Conservation (phyloP, 345 rosid genomes). For the Sisymbrium altissimum region DNA sequence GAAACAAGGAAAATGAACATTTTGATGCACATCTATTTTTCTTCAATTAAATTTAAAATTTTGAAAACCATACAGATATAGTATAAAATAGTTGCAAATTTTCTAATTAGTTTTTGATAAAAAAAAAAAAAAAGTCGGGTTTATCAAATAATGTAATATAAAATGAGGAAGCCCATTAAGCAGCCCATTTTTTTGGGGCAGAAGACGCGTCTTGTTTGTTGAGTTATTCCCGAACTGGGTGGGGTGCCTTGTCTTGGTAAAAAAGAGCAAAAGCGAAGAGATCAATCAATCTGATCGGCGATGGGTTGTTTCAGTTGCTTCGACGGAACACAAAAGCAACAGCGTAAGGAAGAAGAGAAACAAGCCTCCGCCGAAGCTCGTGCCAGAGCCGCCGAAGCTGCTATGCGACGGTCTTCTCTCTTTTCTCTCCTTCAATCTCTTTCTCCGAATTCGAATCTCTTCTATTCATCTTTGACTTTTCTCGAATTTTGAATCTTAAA, state of each 20-base stretch:
- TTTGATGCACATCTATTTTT: no score
- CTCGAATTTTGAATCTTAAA: background rate
- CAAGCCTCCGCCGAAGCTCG: conserved; percentile 87
- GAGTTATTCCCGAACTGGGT: no score
- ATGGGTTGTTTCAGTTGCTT: conserved; percentile 82
- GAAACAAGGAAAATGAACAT: no score
- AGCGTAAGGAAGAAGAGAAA: conserved; percentile 65
- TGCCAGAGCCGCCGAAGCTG: conserved; percentile 96
- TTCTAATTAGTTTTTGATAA: no score
- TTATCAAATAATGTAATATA: background rate
- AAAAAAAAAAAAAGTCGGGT: background rate
- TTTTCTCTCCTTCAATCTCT: background rate
- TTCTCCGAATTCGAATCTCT: background rate
- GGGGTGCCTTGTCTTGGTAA: conserved; percentile 12
- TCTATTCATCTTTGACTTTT: background rate
- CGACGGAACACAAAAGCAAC: conserved; percentile 52
- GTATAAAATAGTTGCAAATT: no score
- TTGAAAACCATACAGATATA: no score
- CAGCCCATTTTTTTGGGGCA: background rate
- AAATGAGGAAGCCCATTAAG: background rate
- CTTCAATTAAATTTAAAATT: no score
- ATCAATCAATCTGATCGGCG: conserved; percentile 15
- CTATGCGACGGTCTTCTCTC: conserved; percentile 61
- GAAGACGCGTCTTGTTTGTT: conserved; percentile 25
- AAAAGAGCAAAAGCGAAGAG: conserved; percentile 18